Evolutionary conservation across 1,139 yeast genomes (phyloP).

Genomic region (Suhomyces taliae): DNA sequence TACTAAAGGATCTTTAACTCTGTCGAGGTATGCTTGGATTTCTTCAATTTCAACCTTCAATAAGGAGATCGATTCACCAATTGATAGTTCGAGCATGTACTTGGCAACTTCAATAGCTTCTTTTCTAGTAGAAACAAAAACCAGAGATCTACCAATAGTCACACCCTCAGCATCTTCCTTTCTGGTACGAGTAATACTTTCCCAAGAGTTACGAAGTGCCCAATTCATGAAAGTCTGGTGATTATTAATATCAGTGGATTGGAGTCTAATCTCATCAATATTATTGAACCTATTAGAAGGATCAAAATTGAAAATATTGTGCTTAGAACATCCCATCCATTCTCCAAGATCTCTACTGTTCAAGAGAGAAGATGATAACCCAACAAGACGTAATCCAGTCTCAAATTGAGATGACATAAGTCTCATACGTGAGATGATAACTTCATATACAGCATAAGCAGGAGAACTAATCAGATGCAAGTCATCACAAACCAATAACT

Average conservation of each 20-base stretch:
- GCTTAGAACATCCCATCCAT: slow-evolving; percentile 75
- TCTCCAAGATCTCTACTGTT: slow-evolving; percentile 78
- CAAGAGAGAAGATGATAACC: slow-evolving; percentile 65
- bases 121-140: slow-evolving; percentile 59
- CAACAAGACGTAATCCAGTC: slow-evolving; percentile 57
- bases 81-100: slow-evolving; percentile 40
- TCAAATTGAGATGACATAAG: slow-evolving; percentile 67
- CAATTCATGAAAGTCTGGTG: slow-evolving; percentile 41
- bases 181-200: neutral
- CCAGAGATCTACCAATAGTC: slow-evolving; percentile 31
- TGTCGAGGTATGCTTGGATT: slow-evolving; percentile 42
- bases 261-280: slow-evolving; percentile 58
- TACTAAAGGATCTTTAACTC: slow-evolving; percentile 50
- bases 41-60: slow-evolving; percentile 33
- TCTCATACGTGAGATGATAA: slow-evolving; percentile 65
- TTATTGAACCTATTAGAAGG: slow-evolving; percentile 60
- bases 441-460: slow-evolving; percentile 52
- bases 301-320: slow-evolving; percentile 65
- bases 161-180: neutral
- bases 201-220: slow-evolving; percentile 38
- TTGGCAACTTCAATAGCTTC: slow-evolving; percentile 54
- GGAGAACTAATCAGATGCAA: slow-evolving; percentile 60
- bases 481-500: slow-evolving; percentile 72
- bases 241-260: slow-evolving; percentile 17
- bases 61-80: slow-evolving; percentile 27